Evolutionary conservation across 1,284 basidiomycete species (phyloP), one percentile per base, ranked within the genome.

Genomic region (Takashimella tepidaria): DNA sequence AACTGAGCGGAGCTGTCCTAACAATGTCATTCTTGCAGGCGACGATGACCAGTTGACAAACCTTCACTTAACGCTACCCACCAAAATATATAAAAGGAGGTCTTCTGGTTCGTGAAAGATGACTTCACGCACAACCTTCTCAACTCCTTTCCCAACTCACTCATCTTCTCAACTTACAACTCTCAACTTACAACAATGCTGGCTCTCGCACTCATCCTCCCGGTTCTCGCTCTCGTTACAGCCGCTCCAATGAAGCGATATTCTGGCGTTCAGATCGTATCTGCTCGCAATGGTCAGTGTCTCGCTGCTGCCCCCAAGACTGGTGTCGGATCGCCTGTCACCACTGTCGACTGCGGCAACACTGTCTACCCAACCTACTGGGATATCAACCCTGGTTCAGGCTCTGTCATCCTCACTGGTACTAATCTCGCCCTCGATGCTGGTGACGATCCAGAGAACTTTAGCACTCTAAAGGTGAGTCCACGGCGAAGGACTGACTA

Each of bases 391-490:
- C 55, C 51, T 23, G 63, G 63, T 3, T 55, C 55, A 20, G 61
- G 61, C 3, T 49, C 45, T 10, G 49, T 63, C 5, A 56, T 55
- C 41, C 40, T 60, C 3, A 20, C 26, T 13, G 57, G 53, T 6
- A 59, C 59, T 19, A 43, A 49, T 24, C 57, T 60, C 25, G 65
- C 63, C 41, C 47, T 70, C 10, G 67, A 69, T 47, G 68, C 68
- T n/a, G 64, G 64, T 8, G 47, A 52, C 21, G 58, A 49, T 49
- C 63, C 62, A 10, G 53, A 49, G 6, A 64, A 67, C 59, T 54
- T 56, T 27, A 58, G 56, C 12, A 43, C 49, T 20, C 42, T 69
- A 37, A 66, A 64, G 50, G 64, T 64, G 25, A 52, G 64, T 50
- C 23, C 31, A 37, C 31, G 31, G 31, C n/a, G n/a, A n/a, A n/a